Conservation (phyloP, 2,329 filamentous ascomycete species). For the Trichoderma sp. region DNA sequence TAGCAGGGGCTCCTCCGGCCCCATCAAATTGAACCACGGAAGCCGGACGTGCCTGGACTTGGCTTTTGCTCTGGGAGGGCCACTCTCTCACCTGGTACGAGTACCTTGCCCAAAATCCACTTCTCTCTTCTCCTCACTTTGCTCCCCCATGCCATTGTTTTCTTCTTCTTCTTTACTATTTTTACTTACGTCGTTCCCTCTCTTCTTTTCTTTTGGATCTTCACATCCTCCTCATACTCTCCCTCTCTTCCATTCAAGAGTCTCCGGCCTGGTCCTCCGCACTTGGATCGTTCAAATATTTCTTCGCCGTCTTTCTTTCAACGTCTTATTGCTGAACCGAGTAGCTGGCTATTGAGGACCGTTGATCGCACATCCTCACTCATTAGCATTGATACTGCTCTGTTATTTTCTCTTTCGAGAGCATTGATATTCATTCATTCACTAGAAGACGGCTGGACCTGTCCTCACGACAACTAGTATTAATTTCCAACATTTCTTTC, state of each 20-base stretch:
- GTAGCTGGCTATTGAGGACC: conserved; percentile 31
- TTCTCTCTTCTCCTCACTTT: conserved; percentile 13
- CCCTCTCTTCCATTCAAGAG: conserved; percentile 19
- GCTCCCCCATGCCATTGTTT: conserved; percentile 21
- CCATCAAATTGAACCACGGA: neutral
- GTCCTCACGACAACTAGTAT: conserved; percentile 1
- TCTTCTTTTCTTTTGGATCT: conserved; percentile 10
- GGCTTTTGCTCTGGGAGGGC: neutral
- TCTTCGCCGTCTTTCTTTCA: conserved; percentile 22
- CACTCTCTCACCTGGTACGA: neutral
- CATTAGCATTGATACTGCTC: conserved; percentile 5
- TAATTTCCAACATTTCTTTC: neutral
- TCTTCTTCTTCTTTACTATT: conserved; percentile 22
- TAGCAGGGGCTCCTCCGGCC: neutral
- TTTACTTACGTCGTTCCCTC: conserved; percentile 20
- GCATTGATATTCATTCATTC: neutral
- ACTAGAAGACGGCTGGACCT: conserved; percentile 14
- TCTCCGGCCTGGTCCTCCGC: conserved; percentile 18
- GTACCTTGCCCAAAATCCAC: neutral
- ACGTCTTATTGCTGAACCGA: conserved; percentile 24
- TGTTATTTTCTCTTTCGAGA: neutral
- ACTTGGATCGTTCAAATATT: neutral
- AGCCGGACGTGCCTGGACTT: neutral
- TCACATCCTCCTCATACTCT: neutral
- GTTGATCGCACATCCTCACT: conserved; percentile 33